These are phyloP conservation scores for Patellifolia procumbens DNA, from an alignment of 179 eudicot genomes.

Conservation along the genomic window DNA sequence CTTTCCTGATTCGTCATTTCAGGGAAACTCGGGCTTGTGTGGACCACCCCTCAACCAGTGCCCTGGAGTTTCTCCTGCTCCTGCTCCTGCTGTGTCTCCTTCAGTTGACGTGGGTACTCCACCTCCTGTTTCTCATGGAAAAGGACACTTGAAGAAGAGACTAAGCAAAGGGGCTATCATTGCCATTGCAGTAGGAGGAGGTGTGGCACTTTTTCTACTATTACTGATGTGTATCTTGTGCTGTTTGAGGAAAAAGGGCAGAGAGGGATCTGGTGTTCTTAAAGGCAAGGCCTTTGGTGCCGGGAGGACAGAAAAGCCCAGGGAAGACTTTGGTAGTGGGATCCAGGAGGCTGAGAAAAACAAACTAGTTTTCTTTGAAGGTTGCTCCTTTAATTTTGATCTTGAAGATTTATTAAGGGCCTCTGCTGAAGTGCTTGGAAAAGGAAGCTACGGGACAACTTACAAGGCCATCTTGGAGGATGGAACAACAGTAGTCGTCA, in stretches of 20 bases:
- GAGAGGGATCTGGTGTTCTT: constrained; percentile 35
- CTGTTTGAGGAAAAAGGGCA: constrained; percentile 54
- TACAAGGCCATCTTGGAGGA: constrained; percentile 66
- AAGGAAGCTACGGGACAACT: constrained; percentile 71
- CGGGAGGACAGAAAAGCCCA: constrained; percentile 67
- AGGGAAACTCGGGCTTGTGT: constrained; percentile 65
- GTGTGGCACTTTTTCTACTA: constrained; percentile 41
- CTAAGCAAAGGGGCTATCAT: constrained; percentile 53
- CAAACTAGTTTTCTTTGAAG: constrained; percentile 59
- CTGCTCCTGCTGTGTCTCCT: constrained; percentile 35
- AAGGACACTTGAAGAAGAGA: constrained; percentile 33
- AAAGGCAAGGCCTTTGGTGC: constrained; percentile 56
- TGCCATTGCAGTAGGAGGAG: constrained; percentile 63
- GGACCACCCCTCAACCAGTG: constrained; percentile 66
- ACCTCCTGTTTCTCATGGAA: constrained; percentile 21
- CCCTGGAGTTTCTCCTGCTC: constrained; percentile 46
- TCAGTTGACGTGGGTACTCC: constrained; percentile 7
- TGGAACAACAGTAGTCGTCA: constrained; percentile 54
- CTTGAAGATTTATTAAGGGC: constrained; percentile 74
- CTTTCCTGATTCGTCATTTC: constrained; percentile 67
- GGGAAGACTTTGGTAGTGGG: constrained; percentile 71
- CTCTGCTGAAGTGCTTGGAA: constrained; percentile 75
- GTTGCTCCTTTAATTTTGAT: constrained; percentile 62
- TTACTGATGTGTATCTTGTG: constrained; percentile 41
- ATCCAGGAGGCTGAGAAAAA: constrained; percentile 72